These are phyloP conservation scores for Mycena belliarum DNA, from an alignment of 768 basidiomycete species.

Conservation along the genomic window DNA sequence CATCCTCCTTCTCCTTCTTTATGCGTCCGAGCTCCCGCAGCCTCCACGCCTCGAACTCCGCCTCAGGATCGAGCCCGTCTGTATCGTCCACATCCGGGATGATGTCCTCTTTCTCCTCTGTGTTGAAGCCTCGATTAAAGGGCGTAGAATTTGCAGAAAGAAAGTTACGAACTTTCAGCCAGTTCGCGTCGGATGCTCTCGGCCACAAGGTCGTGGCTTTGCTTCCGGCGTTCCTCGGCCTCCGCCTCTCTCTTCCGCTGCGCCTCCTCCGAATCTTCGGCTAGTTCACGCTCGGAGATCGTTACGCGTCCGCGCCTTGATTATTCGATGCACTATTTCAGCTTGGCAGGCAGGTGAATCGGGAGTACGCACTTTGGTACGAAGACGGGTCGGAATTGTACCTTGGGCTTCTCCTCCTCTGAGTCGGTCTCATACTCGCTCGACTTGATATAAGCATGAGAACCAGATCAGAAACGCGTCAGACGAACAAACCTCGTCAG, in stretches of 20 bases:
- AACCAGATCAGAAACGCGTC: slow-evolving; percentile 4
- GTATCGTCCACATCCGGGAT: slow-evolving; percentile 93
- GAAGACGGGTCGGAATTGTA: slow-evolving; percentile 89
- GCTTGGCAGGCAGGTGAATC: background rate
- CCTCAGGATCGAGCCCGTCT: slow-evolving; percentile 86
- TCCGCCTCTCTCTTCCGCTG: slow-evolving; percentile 69
- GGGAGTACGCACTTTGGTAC: slow-evolving; percentile 76
- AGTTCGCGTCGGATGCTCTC: slow-evolving; percentile 92
- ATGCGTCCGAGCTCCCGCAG: slow-evolving; percentile 91
- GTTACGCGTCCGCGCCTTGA: slow-evolving; percentile 75
- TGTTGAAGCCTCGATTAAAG: slow-evolving; percentile 31
- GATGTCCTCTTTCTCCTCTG: slow-evolving; percentile 87
- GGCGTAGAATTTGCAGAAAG: background rate
- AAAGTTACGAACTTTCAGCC: slow-evolving; percentile 71
- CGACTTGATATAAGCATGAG: slow-evolving; percentile 48
- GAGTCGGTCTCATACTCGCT: slow-evolving; percentile 86
- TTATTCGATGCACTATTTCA: background rate
- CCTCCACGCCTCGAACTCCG: slow-evolving; percentile 96
- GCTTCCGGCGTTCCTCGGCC: slow-evolving; percentile 79
- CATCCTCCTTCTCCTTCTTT: slow-evolving; percentile 91
- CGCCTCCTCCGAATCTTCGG: slow-evolving; percentile 76
- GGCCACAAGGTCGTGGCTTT: slow-evolving; percentile 90
- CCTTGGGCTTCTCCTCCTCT: slow-evolving; percentile 72
- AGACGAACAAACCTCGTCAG: slow-evolving; percentile 23
- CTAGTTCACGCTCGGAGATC: slow-evolving; percentile 67